Percentiles rank a stretch among this genome's conserved stretches.
phyloP scores from a whole-genome alignment of 2,329 filamentous ascomycete species.

The Eutypella sp. region DNA sequence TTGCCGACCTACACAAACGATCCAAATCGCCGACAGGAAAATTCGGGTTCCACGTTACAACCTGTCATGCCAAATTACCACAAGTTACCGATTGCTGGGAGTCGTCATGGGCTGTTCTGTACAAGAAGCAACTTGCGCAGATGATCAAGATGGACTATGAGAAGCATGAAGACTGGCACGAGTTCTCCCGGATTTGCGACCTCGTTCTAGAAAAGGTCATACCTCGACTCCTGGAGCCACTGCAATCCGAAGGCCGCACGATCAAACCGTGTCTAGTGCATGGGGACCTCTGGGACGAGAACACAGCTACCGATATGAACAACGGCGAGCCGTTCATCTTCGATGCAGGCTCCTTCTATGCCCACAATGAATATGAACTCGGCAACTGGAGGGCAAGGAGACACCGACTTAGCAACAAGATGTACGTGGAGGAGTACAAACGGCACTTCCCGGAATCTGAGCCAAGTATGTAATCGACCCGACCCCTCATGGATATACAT shows the following conservation, averaged over 20 bases:
- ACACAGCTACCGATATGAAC: constrained; percentile 21
- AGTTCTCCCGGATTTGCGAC: constrained; percentile 13
- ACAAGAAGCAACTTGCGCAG: constrained; percentile 12
- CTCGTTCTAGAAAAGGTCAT: constrained; percentile 22
- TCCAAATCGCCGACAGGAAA: constrained; percentile 20
- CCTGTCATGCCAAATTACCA: constrained; percentile 10
- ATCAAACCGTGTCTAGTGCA: constrained; percentile 29
- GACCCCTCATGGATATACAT: no score
- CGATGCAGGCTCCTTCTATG: constrained; percentile 28
- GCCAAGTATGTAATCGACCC: constrained; percentile 12
- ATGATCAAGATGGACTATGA: constrained; percentile 2
- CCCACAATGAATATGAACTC: constrained; percentile 27
- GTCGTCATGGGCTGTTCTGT: constrained; percentile 18
- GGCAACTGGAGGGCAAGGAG: constrained; percentile 22
- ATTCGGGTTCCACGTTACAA: constrained; percentile 24
- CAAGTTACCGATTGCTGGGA: constrained; percentile 12
- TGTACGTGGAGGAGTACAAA: constrained; percentile 16
- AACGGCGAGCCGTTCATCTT: constrained; percentile 27
- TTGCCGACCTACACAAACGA: constrained; percentile 18
- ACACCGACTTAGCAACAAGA: constrained; percentile 14
- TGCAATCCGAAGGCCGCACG: constrained; percentile 24
- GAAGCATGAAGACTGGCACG: constrained; percentile 10
- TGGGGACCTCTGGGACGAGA: constrained; percentile 30
- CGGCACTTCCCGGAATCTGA: constrained; percentile 11
- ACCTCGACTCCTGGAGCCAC: constrained; percentile 22